Evolutionary conservation across 1,284 basidiomycete species (phyloP), one percentile per base, ranked within the genome.

Genomic region (Xerocomus cyaneibrunnescens): DNA sequence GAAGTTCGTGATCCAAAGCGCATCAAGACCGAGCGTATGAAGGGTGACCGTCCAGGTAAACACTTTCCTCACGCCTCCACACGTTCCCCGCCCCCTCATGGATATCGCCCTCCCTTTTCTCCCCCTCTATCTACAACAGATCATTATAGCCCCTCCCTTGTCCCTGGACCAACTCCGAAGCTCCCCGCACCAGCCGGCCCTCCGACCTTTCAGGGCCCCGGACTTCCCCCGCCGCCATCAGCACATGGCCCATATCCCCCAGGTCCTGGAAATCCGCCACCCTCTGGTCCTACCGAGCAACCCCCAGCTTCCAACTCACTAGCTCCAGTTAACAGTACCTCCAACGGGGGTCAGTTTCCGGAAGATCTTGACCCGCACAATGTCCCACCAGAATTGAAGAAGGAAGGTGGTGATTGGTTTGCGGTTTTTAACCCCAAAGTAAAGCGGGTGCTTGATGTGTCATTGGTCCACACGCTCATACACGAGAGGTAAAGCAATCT

Each of bases 381-480:
- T 35, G 72, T 79, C 5, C 76, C 80, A 0, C 67, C 79, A 1
- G 80, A 84, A 52, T 59, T 76, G 48, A 84, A 83, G 70, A 92
- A 90, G 71, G 90, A 94, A 68, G 95, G 94, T 0, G 75, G 77
- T 32, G 97, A 98, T 71, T 99, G 96, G 96, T 90, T 95, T 64
- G 94, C 92, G 17, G 83, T 97, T 47, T 98, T 94, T 77, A 97
- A 94, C 68, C 88, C 91, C 14, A 87, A 89, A 62, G 83, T 83
- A 54, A 91, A 93, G 73, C 78, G 87, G 44, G 79, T 83, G 52
- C 74, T 97, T 50, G 94, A 98, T 68, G 92, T 99, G n/a, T 77
- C 76, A 42, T 72, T 98, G 50, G 86, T 94, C 19, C 93, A 98
- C 70, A 97, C 91, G 1, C 76, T 99, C 30, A 84, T 87, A 65